Evolutionary conservation across 2,329 filamentous ascomycete species (phyloP), one percentile per base, ranked within the genome.

Genomic region (Malbranchea cinnamomea): DNA sequence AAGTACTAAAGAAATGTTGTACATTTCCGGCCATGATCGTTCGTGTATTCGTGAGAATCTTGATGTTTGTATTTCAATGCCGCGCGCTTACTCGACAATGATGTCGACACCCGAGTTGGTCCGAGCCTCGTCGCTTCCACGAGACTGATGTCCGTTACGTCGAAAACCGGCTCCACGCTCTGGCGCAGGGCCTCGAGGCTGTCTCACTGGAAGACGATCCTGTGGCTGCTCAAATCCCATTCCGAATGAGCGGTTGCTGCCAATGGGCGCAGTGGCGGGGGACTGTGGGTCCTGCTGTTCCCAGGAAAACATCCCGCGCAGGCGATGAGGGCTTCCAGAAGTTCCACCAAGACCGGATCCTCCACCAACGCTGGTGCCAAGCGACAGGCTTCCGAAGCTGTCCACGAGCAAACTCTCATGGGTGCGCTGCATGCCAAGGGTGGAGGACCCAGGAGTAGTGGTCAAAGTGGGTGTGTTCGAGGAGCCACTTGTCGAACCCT

Each of bases 381-480:
- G 56, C 32, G 61, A 68, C 54, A 79, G 64, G 39, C 65, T 65
- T 35, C 62, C 62, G 37, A 81, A 61, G 34, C 71, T 72, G 44
- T 74, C 73, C 44, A 76, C 70, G 21, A 78, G 56, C 40, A 71
- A 55, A 33, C 57, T 60, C 36, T 74, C 71, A 35, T 71, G 67
- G 5, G 29, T 13, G 33, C 67, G 63, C 44, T 64, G 62, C 41
- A 57, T 50, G 27, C 54, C 56, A 29, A 64, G 51, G 24, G 53
- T 54, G 25, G 56, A 57, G 26, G 54, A 61, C 49, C 62, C 62
- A 8, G 63, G 62, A 8, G 67, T 72, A 8, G 71, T 71, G 3
- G 75, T 78, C 36, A 78, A 59, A 29, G 68, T 76, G 6, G 75
- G 74, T 13, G 75, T 78, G 47, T 68, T 74, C 23, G 72, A 72